A percentile compares a stretch with the other conserved stretches of the same genome.
Conservation (phyloP, 192 early-diverging fungal species). For the Thamnidium elegans region DNA sequence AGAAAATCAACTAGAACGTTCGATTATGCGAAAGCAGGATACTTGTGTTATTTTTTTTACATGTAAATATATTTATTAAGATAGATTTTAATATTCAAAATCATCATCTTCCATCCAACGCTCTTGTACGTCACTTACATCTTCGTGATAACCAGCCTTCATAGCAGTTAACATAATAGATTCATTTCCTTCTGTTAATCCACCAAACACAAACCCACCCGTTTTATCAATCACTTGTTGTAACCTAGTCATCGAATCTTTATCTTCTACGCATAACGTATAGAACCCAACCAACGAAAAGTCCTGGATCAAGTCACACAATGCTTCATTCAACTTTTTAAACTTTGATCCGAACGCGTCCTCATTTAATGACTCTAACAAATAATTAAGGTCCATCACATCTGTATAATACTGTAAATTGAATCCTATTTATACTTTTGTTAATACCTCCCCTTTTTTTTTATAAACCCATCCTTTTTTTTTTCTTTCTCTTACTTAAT, state of each 20-base stretch:
- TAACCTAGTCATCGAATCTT: constrained; percentile 74
- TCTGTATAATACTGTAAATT: constrained; percentile 94
- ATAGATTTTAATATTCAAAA: background rate
- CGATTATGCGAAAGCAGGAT: too few species aligned
- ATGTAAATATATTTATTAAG: too few species aligned
- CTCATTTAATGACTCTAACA: constrained; percentile 73
- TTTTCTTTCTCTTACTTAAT: constrained; percentile 37
- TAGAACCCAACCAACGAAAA: constrained; percentile 90
- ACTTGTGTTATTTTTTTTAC: too few species aligned
- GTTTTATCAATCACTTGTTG: constrained; percentile 85
- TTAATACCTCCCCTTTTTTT: background rate
- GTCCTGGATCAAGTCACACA: constrained; percentile 91
- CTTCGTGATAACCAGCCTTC: constrained; percentile 37
- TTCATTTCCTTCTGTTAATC: constrained; percentile 72
- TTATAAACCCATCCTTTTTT: too few species aligned
- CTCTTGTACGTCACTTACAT: constrained; percentile 49
- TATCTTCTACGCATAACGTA: constrained; percentile 80
- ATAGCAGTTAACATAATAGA: constrained; percentile 67
- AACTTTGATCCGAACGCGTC: constrained; percentile 66
- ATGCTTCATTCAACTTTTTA: constrained; percentile 70
- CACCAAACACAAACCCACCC: constrained; percentile 88
- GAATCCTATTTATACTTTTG: constrained; percentile 52
- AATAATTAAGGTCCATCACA: constrained; percentile 84
- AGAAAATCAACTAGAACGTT: too few species aligned
- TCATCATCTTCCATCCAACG: constrained; percentile 35